These are phyloP conservation scores for Pseudognaphalium luteoalbum DNA, from an alignment of 129 eudicot species.

Conservation along the genomic window DNA sequence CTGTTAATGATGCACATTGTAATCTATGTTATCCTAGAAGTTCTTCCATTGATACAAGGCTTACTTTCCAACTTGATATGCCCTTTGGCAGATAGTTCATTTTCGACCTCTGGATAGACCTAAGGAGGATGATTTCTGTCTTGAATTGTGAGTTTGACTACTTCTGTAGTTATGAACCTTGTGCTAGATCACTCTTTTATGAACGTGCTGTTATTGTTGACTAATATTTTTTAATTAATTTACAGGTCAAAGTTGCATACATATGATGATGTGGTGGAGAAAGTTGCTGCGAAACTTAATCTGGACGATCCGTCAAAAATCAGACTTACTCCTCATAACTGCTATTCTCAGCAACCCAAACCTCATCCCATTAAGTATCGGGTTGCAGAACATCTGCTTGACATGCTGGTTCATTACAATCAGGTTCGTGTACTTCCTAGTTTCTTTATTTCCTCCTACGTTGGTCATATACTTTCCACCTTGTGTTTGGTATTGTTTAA, in stretches of 20 bases:
- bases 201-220: constrained; percentile 9
- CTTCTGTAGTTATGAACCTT: neutral
- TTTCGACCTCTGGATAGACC: constrained; percentile 83
- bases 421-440: constrained; percentile 52
- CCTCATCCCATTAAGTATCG: constrained; percentile 84
- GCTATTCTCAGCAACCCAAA: constrained; percentile 96
- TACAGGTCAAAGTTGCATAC: constrained; percentile 75
- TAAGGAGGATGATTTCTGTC: constrained; percentile 88
- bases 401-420: constrained; percentile 92
- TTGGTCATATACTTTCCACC: neutral
- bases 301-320: constrained; percentile 87
- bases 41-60: neutral
- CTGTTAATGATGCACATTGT: neutral
- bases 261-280: constrained; percentile 90
- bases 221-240: constrained; percentile 1
- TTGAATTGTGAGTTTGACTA: constrained; percentile 65
- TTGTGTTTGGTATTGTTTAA: neutral
- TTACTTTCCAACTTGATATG: neutral
- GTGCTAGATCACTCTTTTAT: constrained; percentile 5
- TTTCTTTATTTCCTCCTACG: neutral
- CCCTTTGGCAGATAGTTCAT: constrained; percentile 63
- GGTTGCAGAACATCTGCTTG: constrained; percentile 72
- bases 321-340: constrained; percentile 93
- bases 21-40: neutral
- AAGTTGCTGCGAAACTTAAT: constrained; percentile 68